These are phyloP conservation scores for Schizophyllum commune DNA, from an alignment of 1,284 basidiomycete species.

Conservation along the genomic window DNA sequence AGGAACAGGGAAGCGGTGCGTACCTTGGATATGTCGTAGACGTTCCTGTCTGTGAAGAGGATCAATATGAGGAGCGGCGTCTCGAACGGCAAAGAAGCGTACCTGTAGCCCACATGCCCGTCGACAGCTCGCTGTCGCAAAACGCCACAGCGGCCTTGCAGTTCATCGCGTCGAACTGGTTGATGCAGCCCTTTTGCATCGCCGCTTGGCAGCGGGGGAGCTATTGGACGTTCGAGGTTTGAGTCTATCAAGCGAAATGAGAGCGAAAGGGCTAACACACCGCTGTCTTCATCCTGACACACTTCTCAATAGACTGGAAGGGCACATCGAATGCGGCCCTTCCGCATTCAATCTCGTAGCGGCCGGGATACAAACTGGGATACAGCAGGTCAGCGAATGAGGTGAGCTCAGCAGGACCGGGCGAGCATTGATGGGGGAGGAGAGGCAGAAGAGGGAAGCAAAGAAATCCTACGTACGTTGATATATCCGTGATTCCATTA, in stretches of 20 bases:
- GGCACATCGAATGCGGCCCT: slow-evolving; percentile 45
- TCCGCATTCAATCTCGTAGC: slow-evolving; percentile 59
- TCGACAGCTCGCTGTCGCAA: slow-evolving; percentile 51
- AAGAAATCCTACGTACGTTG: too few species aligned
- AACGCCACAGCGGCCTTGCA: slow-evolving; percentile 58
- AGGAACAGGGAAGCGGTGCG: too few species aligned
- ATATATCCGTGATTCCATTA: slow-evolving; percentile 57
- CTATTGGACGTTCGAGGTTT: slow-evolving; percentile 19
- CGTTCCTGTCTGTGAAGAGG: slow-evolving; percentile 39
- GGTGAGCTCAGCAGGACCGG: too few species aligned
- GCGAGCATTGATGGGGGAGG: too few species aligned
- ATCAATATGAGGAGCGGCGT: background rate
- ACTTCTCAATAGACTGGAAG: slow-evolving; percentile 47
- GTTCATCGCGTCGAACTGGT: slow-evolving; percentile 51
- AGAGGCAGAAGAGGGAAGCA: too few species aligned
- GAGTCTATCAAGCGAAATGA: background rate
- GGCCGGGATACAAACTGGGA: slow-evolving; percentile 47
- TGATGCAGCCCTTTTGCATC: slow-evolving; percentile 40
- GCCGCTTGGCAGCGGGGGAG: slow-evolving; percentile 46
- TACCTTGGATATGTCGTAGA: slow-evolving; percentile 73
- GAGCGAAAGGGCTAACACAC: slow-evolving; percentile 21
- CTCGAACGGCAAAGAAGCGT: slow-evolving; percentile 9
- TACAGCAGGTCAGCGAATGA: slow-evolving; percentile 1
- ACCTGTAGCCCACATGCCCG: slow-evolving; percentile 45
- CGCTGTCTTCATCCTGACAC: slow-evolving; percentile 53